phyloP scores from a whole-genome alignment of 139 green algal genomes.

The Spirogloea muscicola region DNA sequence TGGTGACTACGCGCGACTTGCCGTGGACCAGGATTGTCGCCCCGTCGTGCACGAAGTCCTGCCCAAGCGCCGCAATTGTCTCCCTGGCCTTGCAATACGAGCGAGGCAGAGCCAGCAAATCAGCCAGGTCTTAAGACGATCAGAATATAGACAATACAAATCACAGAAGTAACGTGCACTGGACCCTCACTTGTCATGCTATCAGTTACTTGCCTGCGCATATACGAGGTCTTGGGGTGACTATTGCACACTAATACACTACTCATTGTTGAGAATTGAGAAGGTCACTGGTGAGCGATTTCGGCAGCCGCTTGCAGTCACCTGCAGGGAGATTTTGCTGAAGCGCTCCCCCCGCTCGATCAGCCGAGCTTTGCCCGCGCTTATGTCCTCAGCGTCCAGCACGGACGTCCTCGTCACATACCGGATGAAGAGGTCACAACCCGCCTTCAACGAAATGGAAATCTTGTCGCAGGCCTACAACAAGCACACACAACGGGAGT shows the following conservation, averaged over 20 bases:
- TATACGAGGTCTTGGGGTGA: no score
- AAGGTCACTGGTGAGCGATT: no score
- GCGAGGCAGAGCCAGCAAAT: no score
- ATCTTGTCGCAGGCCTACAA: constrained; percentile 11
- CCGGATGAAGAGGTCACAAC: constrained; percentile 89
- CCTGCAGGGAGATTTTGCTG: constrained; percentile 72
- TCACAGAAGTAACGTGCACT: no score
- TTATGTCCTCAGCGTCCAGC: constrained; percentile 75
- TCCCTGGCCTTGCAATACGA: constrained; percentile 43
- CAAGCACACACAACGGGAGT: no score
- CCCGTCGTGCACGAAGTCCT: constrained; percentile 76
- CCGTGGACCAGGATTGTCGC: constrained; percentile 79
- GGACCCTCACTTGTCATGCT: no score
- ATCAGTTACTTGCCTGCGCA: no score
- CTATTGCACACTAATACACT: no score
- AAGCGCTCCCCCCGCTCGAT: constrained; percentile 73
- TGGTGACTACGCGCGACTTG: constrained; percentile 80
- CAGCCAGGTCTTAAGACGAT: no score
- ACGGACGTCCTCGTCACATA: constrained; percentile 83
- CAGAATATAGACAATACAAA: no score
- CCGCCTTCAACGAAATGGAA: constrained; percentile 66
- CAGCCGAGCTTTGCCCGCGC: constrained; percentile 58
- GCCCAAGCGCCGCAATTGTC: constrained; percentile 79
- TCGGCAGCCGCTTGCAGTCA: no score
- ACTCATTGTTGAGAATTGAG: no score